Percentiles rank a stretch among this genome's conserved stretches.
Evolutionary conservation across 1,139 yeast species (phyloP).

Genomic region (Ogataea hybrid): DNA sequence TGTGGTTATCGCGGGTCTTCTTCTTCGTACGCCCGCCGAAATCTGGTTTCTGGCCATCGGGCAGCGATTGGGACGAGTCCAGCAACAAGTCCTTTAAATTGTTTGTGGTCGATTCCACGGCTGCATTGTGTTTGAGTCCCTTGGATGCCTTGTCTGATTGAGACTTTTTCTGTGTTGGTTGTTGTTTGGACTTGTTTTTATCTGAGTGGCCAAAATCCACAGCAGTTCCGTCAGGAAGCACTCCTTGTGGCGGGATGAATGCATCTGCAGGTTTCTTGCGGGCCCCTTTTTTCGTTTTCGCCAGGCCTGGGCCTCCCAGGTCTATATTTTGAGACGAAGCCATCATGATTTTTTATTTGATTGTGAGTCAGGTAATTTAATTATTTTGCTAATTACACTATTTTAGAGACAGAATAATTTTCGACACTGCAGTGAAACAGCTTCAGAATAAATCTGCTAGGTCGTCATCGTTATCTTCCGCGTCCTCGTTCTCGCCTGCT

Average conservation of each 20-base stretch:
- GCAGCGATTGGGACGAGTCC: constrained; percentile 31
- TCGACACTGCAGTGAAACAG: background rate
- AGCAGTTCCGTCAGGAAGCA: constrained; percentile 43
- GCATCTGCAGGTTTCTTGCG: constrained; percentile 14
- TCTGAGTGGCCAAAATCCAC: constrained; percentile 40
- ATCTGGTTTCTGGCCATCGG: constrained; percentile 43
- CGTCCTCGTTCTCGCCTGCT: constrained; percentile 30
- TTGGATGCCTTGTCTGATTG: constrained; percentile 11
- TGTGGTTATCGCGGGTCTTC: constrained; percentile 1
- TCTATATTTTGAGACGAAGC: constrained; percentile 7
- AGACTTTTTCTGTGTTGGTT: constrained; percentile 7
- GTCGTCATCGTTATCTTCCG: constrained; percentile 34
- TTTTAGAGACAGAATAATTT: constrained; percentile 7
- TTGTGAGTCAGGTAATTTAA: constrained; percentile 1
- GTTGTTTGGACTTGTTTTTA: constrained; percentile 8
- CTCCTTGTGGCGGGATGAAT: constrained; percentile 29
- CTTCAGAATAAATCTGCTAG: constrained; percentile 41
- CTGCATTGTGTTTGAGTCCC: constrained; percentile 23
- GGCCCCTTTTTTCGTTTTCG: constrained; percentile 10
- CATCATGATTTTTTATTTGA: constrained; percentile 8
- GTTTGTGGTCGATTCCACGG: constrained; percentile 24
- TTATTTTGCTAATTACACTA: background rate
- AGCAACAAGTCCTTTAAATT: constrained; percentile 25
- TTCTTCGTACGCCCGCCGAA: constrained; percentile 34
- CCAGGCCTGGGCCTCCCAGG: constrained; percentile 2